Base-by-base conservation (phyloP, 1,284 basidiomycete species). In the Trichosporon coremiiforme region DNA sequence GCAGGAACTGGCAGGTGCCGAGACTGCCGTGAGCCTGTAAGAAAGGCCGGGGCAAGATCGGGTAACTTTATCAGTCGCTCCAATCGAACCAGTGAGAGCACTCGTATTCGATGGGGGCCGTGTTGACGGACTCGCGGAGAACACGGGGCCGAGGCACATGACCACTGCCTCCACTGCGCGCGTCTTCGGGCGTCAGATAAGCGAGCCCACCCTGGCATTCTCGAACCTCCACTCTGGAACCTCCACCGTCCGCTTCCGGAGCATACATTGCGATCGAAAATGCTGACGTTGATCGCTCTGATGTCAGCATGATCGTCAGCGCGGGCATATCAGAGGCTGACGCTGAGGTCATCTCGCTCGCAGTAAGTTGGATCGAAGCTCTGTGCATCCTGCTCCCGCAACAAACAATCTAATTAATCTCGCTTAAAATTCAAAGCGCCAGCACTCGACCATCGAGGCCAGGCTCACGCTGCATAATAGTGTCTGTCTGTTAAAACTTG, bases 301-400 rank as follows among this genome's bases (percentile, higher is more conserved):
- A 53, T 53, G 47, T 53, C 47, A 53, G 47, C 47, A 53, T 38
- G 36, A 38, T 38, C 36, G 36, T 38, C 36, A 17, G n/a, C 45
- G 45, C 15, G 17, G 2, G 5, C 17, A 2, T n/a, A n/a, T 47
- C 45, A 20, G 1, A n/a, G 45, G n/a, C 45, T 47, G 45, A n/a
- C 45, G 36, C 36, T 38, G 36, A 38, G 10, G 36, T 38, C 36
- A 38, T 38, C 36, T 38, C 36, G 36, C 36, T 10, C 10, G 33
- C 36, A 38, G 36, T 38, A 7, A 38, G 36, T 38, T 10, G 6
- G 12, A 7, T 38, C 36, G 41, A 12, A 9, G 38, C 38, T 41
- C 10, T 10, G 41, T 45, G 41, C 41, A 45, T 17, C 41, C n/a
- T 45, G 38, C 38, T 41, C 38, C 10, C 10, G 36, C 41, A 45